Evolutionary conservation across 192 early-diverging fungal species (phyloP).

Genomic region (Diversispora eburnea): DNA sequence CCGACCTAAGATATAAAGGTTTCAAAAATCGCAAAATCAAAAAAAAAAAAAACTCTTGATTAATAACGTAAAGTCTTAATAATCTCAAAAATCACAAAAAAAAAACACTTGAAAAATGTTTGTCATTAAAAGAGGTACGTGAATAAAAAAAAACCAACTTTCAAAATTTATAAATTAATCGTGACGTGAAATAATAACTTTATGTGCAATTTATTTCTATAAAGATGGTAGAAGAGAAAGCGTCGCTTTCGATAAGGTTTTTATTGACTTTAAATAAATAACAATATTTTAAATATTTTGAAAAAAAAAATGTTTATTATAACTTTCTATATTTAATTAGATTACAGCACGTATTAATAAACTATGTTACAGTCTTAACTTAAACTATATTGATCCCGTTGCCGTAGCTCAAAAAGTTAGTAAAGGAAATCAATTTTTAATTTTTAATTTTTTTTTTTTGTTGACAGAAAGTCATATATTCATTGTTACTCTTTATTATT

Average conservation of each 20-base stretch:
- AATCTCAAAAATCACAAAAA: too few relatives aligned
- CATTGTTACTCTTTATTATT: neutral
- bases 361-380: slow-evolving; percentile 94
- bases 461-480: neutral
- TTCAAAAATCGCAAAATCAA: too few relatives aligned
- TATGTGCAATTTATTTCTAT: neutral
- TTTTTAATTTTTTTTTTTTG: slow-evolving; percentile 14
- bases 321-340: slow-evolving; percentile 19
- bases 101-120: neutral
- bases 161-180: neutral
- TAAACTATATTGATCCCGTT: slow-evolving; percentile 93
- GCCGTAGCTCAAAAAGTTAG: slow-evolving; percentile 92
- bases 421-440: neutral
- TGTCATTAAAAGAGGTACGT: slow-evolving; percentile 21
- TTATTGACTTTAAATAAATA: neutral
- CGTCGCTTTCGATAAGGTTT: slow-evolving; percentile 95
- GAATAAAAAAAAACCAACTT: neutral
- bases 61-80: too few relatives aligned
- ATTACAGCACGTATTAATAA: slow-evolving; percentile 92
- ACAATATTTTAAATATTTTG: slow-evolving; percentile 3
- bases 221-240: slow-evolving; percentile 85
- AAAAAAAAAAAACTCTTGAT: too few relatives aligned
- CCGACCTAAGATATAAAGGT: too few relatives aligned
- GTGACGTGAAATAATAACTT: neutral
- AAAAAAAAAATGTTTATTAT: neutral